Conservation (phyloP, 352 stramenopile genomes). For the Globisporangium emineosum region DNA sequence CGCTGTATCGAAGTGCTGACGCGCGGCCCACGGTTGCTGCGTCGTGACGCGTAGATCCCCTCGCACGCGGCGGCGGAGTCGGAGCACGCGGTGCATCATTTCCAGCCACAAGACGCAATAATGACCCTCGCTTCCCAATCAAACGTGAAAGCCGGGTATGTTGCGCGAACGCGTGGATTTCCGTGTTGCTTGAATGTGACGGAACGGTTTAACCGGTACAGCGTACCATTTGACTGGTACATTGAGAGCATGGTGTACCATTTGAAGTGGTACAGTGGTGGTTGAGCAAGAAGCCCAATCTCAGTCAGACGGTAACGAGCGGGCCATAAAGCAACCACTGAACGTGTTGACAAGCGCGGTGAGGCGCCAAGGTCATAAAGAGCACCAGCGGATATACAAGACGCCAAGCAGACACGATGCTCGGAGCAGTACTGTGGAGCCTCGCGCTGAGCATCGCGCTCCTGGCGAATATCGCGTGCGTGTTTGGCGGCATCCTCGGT, state of each 20-base stretch:
- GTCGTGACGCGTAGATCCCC: background rate
- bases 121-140: background rate
- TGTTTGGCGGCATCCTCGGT: constrained; percentile 36
- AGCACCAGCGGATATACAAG: background rate
- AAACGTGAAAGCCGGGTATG: background rate
- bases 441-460: constrained; percentile 15
- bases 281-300: background rate
- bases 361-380: background rate
- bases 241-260: background rate
- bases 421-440: constrained; percentile 15
- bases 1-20: background rate
- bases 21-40: background rate
- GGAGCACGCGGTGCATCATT: constrained; percentile 23
- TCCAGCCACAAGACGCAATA: constrained; percentile 14
- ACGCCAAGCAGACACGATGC: background rate
- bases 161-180: constrained; percentile 15
- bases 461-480: constrained; percentile 17
- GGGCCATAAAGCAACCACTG: background rate
- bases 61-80: constrained; percentile 13
- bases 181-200: constrained; percentile 9
- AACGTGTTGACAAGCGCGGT: background rate
- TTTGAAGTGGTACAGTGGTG: background rate
- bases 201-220: constrained; percentile 2
- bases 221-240: background rate
- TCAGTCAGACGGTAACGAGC: background rate